These are phyloP conservation scores for Larix sibirica DNA, from an alignment of 83 land plant genomes.

Conservation along the genomic window DNA sequence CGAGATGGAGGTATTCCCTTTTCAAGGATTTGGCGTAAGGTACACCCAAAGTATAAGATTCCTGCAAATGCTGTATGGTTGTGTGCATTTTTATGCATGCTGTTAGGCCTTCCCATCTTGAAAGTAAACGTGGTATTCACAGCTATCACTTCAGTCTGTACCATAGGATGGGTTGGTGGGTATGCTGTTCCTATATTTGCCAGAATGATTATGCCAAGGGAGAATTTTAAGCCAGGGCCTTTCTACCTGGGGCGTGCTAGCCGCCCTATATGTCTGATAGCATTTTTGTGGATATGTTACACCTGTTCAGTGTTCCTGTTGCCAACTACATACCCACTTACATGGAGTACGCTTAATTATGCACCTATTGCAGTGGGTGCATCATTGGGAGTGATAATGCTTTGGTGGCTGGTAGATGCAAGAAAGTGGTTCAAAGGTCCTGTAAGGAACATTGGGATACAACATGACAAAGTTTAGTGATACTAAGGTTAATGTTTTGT, in stretches of 20 bases:
- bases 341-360: conserved; percentile 67
- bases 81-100: conserved; percentile 67
- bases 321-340: conserved; percentile 78
- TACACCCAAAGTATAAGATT: conserved; percentile 77
- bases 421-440: conserved; percentile 91
- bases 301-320: conserved; percentile 81
- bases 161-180: conserved; percentile 96
- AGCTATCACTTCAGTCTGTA: conserved; percentile 88
- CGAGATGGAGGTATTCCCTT: conserved; percentile 84
- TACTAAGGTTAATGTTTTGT: too few species aligned
- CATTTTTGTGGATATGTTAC: conserved; percentile 89
- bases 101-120: conserved; percentile 85
- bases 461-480: conserved; percentile 30
- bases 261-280: conserved; percentile 64
- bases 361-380: conserved; percentile 77
- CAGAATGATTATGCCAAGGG: conserved; percentile 69
- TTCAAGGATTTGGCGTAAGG: conserved; percentile 68
- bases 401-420: conserved; percentile 94
- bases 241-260: conserved; percentile 78
- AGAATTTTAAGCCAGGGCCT: conserved; percentile 73
- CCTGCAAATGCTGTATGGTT: conserved; percentile 96
- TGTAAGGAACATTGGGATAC: conserved; percentile 64
- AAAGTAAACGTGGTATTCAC: conserved; percentile 86
- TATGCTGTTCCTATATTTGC: conserved; percentile 94
- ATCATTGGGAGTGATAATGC: conserved; percentile 51